These are phyloP conservation scores for Theobroma cacao DNA, from an alignment of 345 rosid species.

Conservation along the genomic window DNA sequence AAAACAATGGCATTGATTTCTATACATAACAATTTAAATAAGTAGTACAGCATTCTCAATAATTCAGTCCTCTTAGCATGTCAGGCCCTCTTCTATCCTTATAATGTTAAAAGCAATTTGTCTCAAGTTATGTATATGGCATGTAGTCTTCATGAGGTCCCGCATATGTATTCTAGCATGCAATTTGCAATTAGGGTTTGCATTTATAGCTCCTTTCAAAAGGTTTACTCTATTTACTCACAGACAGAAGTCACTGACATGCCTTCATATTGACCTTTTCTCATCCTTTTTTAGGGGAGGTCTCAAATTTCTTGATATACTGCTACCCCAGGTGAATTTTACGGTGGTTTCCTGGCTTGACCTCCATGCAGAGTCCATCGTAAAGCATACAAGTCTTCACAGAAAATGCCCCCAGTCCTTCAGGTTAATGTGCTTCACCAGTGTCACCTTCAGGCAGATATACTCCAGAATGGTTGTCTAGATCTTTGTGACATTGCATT, in stretches of 20 bases:
- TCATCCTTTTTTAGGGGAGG: slow-evolving; percentile 45
- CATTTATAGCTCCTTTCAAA: not conserved
- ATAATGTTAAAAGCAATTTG: not conserved
- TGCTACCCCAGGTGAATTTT: slow-evolving; percentile 25
- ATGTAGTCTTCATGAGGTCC: not conserved
- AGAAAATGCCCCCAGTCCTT: slow-evolving; percentile 45
- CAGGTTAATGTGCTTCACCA: slow-evolving; percentile 45
- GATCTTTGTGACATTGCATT: slow-evolving; percentile 44
- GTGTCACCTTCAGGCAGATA: slow-evolving; percentile 18
- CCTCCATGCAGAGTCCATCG: slow-evolving; percentile 38
- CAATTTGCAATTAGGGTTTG: not conserved
- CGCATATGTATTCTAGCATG: not conserved
- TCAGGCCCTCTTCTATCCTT: not conserved
- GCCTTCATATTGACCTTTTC: slow-evolving; percentile 19
- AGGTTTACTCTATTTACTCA: not conserved
- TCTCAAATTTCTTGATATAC: slow-evolving; percentile 38
- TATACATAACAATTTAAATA: not conserved
- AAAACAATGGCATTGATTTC: not conserved
- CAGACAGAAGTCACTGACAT: slow-evolving; percentile 13
- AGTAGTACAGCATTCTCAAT: not conserved
- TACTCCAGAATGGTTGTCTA: slow-evolving; percentile 34
- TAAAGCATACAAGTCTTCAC: slow-evolving; percentile 41
- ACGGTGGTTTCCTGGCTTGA: slow-evolving; percentile 47
- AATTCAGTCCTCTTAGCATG: not conserved
- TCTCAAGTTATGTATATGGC: not conserved